Evolutionary conservation across 345 rosid species (phyloP), one percentile per base, ranked within the genome.

Genomic region (Cardamine resedifolia): DNA sequence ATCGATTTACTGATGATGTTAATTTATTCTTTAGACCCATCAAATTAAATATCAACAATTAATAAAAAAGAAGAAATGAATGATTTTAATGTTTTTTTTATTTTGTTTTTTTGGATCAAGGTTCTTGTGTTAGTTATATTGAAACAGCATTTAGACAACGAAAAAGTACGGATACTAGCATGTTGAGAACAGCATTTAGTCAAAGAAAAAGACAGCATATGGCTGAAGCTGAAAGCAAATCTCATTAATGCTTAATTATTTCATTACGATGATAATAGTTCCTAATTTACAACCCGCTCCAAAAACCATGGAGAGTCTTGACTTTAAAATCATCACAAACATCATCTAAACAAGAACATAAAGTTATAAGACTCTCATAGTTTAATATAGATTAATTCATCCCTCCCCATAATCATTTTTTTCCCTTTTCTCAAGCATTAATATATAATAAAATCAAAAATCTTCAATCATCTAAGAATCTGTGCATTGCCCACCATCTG

Each of bases 391-490:
- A 73, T 26, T 73, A 66, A 49, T 20, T 49, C 53, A 20, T 10
- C 48, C 57, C 6, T 59, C 58, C 20, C 43, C 23, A 47, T 10
- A 57, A 76, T 76, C 65, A 12, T 18, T 27, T 21, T 20, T 2
- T n/a, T 8, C 24, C 1, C 14, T 52, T 60, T 20, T 57, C 23
- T 76, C 11, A 7, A 14, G 39, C 18, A 63, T 62, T 27, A 62
- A 44, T 52, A 62, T 63, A 62, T 69, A 70, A 16, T 68, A 68
- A 75, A 66, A 43, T 18, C 63, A 19, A 36, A 58, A 36, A 58
- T 64, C 50, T 53, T 61, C 50, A 57, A 58, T 80, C 31, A 87
- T 79, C 85, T 80, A 79, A 88, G 85, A 82, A 86, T 88, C 74
- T 79, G 85, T 84, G 87, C 76, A 73, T 79, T 81, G 62, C 82